Base-by-base conservation (phyloP, 805 yeast genomes). In the Saccharomycopsis sp. region DNA sequence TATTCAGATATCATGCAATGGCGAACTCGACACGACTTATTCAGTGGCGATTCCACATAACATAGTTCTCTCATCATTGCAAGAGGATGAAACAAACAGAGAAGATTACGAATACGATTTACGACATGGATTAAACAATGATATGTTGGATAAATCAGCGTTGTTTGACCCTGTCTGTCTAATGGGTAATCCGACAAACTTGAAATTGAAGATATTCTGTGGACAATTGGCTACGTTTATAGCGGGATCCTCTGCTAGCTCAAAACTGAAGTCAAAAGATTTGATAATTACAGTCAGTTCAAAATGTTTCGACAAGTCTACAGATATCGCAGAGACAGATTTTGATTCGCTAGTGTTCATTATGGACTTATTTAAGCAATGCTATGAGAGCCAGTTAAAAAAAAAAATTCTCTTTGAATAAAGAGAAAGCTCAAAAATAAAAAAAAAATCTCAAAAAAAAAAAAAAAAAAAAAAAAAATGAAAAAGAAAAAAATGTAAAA, bases 11-110 rank as follows among this genome's bases (percentile, higher is more conserved):
- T 61, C 66, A 38, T 58, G 59, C 28, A 58, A 72, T 52, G 77
- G 75, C 0, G 64, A 68, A n/a, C 62, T 69, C 55, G 79, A 75
- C 57, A 62, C 75, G 16, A 72, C 78, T 1, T 70, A 68, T 48
- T 75, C 71, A 40, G 60, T 73, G 6, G 34, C 37, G 8, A 34
- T 48, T 11, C 48, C 51, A 4, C 38, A 40, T 24, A 9, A 16
- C 11, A 33, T 29, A 8, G 34, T 43, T 13, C 41, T 47, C 11
- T 31, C 31, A 11, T 4, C 45, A 51, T 6, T 53, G 47, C 26
- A 53, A 53, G 43, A 42, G 23, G 36, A 29, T 11, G 39, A 21
- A 23, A 26, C 16, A 13, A 21, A 24, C 8, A 51, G 46, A 3
- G 52, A 47, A 4, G 53, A 40, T n/a, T 47, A 48, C 4, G 59